A percentile compares a stretch with the other conserved stretches of the same genome.
Evolutionary conservation across 2,329 filamentous ascomycete genomes (phyloP).

Genomic region (Ustilaginoidea virens): DNA sequence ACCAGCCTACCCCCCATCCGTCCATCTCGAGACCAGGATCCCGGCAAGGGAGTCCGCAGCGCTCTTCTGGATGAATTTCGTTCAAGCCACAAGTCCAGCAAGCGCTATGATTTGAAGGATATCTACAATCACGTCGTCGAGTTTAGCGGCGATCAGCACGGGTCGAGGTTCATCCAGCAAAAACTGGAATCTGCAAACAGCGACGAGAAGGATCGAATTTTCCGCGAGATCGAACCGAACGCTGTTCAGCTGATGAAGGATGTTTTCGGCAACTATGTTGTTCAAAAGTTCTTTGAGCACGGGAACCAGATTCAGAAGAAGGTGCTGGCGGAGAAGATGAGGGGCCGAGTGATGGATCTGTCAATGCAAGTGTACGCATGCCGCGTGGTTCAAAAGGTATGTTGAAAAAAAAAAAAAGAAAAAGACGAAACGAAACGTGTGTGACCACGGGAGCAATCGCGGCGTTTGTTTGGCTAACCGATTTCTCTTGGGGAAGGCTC

Average conservation of each 20-base stretch:
- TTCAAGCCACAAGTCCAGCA: slow-evolving; percentile 53
- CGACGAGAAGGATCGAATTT: slow-evolving; percentile 86
- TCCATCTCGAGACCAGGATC: slow-evolving; percentile 39
- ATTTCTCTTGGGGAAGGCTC: slow-evolving; percentile 41
- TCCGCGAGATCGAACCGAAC: slow-evolving; percentile 74
- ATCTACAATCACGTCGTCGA: slow-evolving; percentile 81
- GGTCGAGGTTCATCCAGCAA: slow-evolving; percentile 87
- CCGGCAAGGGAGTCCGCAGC: slow-evolving; percentile 49
- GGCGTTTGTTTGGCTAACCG: slow-evolving; percentile 6
- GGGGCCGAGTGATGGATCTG: slow-evolving; percentile 62
- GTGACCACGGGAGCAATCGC: too few relatives aligned
- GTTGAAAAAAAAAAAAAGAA: too few relatives aligned
- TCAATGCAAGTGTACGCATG: slow-evolving; percentile 88
- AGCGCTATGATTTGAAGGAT: slow-evolving; percentile 71
- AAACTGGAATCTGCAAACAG: slow-evolving; percentile 88
- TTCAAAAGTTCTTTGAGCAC: slow-evolving; percentile 95
- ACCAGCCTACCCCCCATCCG: slow-evolving; percentile 15
- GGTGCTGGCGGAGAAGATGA: slow-evolving; percentile 73
- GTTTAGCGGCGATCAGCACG: slow-evolving; percentile 90
- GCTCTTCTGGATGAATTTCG: slow-evolving; percentile 67
- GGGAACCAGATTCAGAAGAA: slow-evolving; percentile 90
- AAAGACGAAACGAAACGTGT: too few relatives aligned
- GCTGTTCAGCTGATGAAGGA: slow-evolving; percentile 84
- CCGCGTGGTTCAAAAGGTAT: slow-evolving; percentile 88
- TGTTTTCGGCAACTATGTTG: slow-evolving; percentile 95